phyloP scores from a whole-genome alignment of 176 grass and related monocot species.

The Avena sativa region DNA sequence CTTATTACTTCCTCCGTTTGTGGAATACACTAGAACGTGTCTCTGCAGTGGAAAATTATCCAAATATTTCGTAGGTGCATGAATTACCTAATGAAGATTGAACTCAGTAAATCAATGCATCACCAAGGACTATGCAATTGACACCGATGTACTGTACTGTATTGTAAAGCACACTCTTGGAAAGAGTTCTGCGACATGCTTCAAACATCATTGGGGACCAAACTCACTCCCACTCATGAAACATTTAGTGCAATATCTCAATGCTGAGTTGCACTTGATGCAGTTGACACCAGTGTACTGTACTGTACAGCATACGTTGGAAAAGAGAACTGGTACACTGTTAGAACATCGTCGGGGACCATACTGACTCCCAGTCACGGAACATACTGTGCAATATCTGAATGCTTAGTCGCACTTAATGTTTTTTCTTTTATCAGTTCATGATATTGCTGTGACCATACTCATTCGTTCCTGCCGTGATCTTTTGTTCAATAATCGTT shows the following conservation, averaged over 20 bases:
- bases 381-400: neutral
- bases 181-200: neutral
- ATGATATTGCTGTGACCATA: neutral
- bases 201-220: neutral
- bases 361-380: constrained; percentile 1
- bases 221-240: neutral
- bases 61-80: neutral
- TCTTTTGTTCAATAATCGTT: constrained; percentile 20
- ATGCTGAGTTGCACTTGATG: neutral
- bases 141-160: neutral
- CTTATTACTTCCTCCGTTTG: neutral
- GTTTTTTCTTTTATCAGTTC: neutral
- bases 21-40: neutral
- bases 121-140: neutral
- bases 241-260: neutral
- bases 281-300: neutral
- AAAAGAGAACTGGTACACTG: neutral
- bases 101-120: neutral
- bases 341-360: neutral
- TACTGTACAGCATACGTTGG: neutral
- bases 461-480: neutral
- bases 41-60: neutral
- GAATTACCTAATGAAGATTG: neutral
- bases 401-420: neutral
- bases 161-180: neutral